Percentiles rank a stretch among this genome's conserved stretches.
phyloP scores from a whole-genome alignment of 2,329 filamentous ascomycete species.

The Calonectria crousiana region DNA sequence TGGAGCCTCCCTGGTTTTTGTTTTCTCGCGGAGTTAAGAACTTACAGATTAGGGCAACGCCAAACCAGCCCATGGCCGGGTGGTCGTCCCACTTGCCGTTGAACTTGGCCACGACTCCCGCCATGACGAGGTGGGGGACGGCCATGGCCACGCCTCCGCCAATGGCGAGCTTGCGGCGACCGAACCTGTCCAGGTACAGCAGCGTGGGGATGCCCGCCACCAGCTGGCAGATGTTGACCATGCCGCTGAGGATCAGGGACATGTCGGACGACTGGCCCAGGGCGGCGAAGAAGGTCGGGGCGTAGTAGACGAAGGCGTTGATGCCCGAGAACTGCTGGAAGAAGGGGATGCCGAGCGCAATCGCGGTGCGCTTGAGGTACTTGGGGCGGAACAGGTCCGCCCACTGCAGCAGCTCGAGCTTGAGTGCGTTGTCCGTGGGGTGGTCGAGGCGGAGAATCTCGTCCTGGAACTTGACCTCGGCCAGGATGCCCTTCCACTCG shows the following conservation, averaged over 20 bases:
- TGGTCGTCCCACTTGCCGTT: slow-evolving; percentile 30
- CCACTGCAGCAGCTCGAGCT: slow-evolving; percentile 60
- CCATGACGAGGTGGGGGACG: slow-evolving; percentile 33
- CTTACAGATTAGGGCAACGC: slow-evolving; percentile 35
- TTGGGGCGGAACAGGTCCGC: slow-evolving; percentile 59
- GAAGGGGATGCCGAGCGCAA: slow-evolving; percentile 36
- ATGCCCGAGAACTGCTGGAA: slow-evolving; percentile 43
- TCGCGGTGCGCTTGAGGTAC: slow-evolving; percentile 55
- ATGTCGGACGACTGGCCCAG: slow-evolving; percentile 45
- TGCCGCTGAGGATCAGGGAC: slow-evolving; percentile 48
- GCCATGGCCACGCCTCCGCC: slow-evolving; percentile 37
- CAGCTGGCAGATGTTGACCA: slow-evolving; percentile 51
- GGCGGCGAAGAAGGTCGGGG: slow-evolving; percentile 42
- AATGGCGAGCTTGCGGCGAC: slow-evolving; percentile 41
- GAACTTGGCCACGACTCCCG: slow-evolving; percentile 30
- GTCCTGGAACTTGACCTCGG: slow-evolving; percentile 61
- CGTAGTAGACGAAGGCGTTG: slow-evolving; percentile 44
- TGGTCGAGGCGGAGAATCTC: slow-evolving; percentile 28
- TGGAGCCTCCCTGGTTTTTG: not conserved
- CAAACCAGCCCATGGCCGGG: slow-evolving; percentile 32
- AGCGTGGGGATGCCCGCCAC: slow-evolving; percentile 45
- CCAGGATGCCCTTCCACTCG: slow-evolving; percentile 63
- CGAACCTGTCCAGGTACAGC: slow-evolving; percentile 48
- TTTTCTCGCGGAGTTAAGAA: not conserved
- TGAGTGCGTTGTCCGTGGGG: slow-evolving; percentile 44